These are phyloP conservation scores for Saccharum officinarum DNA, from an alignment of 176 grass and related monocot species.

Conservation along the genomic window DNA sequence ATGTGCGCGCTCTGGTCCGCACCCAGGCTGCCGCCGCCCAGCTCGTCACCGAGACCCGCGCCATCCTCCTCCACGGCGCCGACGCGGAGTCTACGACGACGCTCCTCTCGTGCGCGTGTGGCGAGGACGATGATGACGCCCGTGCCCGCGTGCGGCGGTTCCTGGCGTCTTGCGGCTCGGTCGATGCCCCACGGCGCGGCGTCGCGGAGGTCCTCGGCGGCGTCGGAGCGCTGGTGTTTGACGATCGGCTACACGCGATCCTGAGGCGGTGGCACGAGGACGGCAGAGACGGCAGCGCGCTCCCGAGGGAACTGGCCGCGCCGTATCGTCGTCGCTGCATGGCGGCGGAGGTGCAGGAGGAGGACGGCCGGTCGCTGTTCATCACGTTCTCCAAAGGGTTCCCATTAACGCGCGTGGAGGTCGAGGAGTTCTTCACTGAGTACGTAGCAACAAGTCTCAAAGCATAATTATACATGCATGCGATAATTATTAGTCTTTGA, in stretches of 20 bases:
- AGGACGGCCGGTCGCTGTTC: slow-evolving; percentile 61
- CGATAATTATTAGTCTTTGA: not conserved
- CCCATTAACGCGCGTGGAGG: slow-evolving; percentile 59
- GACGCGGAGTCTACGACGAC: not conserved
- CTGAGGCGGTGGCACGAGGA: slow-evolving; percentile 43
- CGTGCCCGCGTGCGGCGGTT: not conserved
- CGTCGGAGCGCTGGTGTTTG: slow-evolving; percentile 59
- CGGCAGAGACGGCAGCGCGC: not conserved
- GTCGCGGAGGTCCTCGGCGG: slow-evolving; percentile 29
- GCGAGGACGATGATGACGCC: not conserved
- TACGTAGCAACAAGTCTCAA: slow-evolving; percentile 40
- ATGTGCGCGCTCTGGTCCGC: not conserved
- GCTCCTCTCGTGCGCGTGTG: slow-evolving; percentile 27
- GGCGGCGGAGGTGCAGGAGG: not conserved
- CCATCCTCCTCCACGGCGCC: slow-evolving; percentile 43
- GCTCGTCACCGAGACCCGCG: slow-evolving; percentile 47
- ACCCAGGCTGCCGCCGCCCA: slow-evolving; percentile 31
- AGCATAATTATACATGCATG: not conserved
- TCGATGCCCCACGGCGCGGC: slow-evolving; percentile 34
- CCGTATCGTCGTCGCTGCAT: not conserved
- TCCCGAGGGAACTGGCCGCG: slow-evolving; percentile 45
- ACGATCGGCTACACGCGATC: slow-evolving; percentile 50
- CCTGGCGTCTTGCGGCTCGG: slow-evolving; percentile 12
- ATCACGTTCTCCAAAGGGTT: slow-evolving; percentile 83
- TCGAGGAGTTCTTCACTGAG: slow-evolving; percentile 67